Conservation (phyloP, 495 filamentous ascomycete genomes). For the Aspergillus saccharolyticus region DNA sequence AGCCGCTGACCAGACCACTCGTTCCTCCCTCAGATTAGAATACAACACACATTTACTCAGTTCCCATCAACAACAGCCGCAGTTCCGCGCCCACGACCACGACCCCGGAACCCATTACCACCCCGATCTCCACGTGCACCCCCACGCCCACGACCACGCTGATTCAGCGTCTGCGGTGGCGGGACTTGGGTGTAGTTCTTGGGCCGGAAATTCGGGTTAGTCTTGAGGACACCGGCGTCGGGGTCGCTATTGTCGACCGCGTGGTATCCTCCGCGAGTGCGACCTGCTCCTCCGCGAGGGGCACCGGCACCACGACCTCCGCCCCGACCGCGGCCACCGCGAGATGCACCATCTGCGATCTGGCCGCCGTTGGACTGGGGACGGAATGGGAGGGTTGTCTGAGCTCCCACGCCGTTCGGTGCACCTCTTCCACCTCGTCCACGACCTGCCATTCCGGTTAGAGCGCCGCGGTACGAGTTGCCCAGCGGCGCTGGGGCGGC, state of each 20-base stretch:
- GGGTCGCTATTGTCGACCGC: slow-evolving; percentile 47
- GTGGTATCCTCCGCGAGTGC: slow-evolving; percentile 46
- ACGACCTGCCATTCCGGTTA: slow-evolving; percentile 42
- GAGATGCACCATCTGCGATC: slow-evolving; percentile 18
- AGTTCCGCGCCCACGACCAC: slow-evolving; percentile 17
- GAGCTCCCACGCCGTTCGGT: slow-evolving; percentile 35
- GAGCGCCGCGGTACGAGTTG: slow-evolving; percentile 67
- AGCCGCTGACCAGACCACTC: no score
- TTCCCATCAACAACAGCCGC: slow-evolving; percentile 5
- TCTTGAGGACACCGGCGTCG: slow-evolving; percentile 42
- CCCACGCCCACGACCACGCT: slow-evolving; percentile 44
- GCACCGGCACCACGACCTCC: slow-evolving; percentile 27
- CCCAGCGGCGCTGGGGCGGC: slow-evolving; percentile 61
- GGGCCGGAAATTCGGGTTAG: slow-evolving; percentile 52
- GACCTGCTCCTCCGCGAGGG: slow-evolving; percentile 25
- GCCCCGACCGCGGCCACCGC: slow-evolving; percentile 25
- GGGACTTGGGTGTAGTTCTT: slow-evolving; percentile 69
- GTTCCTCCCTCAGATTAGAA: no score
- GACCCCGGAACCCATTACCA: slow-evolving; percentile 13
- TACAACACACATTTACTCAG: not conserved
- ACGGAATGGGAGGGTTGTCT: slow-evolving; percentile 33
- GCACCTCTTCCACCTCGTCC: slow-evolving; percentile 34
- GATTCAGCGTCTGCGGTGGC: slow-evolving; percentile 66
- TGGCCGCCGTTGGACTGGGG: slow-evolving; percentile 29
- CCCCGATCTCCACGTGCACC: slow-evolving; percentile 18